Evolutionary conservation across 1,284 basidiomycete genomes (phyloP).

Genomic region (Apiotrichum gracile): DNA sequence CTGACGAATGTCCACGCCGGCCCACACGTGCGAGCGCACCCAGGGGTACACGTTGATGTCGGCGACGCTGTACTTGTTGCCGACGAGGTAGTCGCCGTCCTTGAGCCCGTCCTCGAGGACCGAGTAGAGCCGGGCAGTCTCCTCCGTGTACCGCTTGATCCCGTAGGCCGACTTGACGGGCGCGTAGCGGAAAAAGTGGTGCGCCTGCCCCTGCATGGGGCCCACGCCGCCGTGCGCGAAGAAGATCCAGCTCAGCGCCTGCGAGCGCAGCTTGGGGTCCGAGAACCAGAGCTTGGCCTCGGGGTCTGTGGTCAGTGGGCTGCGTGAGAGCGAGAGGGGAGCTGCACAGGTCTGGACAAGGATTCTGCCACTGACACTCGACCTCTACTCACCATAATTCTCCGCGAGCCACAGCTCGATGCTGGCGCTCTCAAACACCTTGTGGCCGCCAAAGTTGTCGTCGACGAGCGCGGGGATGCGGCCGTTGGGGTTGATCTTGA

Average conservation of each 20-base stretch:
- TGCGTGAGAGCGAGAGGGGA: too few species aligned
- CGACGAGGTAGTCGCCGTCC: conserved; percentile 58
- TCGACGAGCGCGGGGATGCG: conserved; percentile 55
- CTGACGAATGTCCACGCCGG: conserved; percentile 54
- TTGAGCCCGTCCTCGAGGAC: conserved; percentile 67
- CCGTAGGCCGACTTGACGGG: conserved; percentile 47
- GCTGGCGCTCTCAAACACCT: conserved; percentile 63
- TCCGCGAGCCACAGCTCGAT: conserved; percentile 62
- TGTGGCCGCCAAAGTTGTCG: conserved; percentile 51
- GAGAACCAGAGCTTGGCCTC: conserved; percentile 57
- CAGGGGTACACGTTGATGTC: conserved; percentile 49
- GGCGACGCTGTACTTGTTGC: conserved; percentile 60
- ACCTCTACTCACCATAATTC: conserved; percentile 49
- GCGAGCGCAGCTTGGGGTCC: conserved; percentile 50
- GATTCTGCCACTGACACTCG: conserved; percentile 36
- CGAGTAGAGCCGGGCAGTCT: conserved; percentile 68
- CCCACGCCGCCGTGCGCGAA: conserved; percentile 53
- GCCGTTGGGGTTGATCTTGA: conserved; percentile 62
- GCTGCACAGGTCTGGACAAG: too few species aligned
- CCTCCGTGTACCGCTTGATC: conserved; percentile 62
- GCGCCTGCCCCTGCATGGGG: conserved; percentile 52
- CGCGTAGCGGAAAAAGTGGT: conserved; percentile 48
- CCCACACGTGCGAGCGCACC: conserved; percentile 52
- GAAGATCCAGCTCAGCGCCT: conserved; percentile 72
- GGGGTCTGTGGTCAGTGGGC: conserved; percentile 27